These are phyloP conservation scores for Colletotrichum chrysophilum DNA, from an alignment of 2,329 filamentous ascomycete genomes.

Conservation along the genomic window DNA sequence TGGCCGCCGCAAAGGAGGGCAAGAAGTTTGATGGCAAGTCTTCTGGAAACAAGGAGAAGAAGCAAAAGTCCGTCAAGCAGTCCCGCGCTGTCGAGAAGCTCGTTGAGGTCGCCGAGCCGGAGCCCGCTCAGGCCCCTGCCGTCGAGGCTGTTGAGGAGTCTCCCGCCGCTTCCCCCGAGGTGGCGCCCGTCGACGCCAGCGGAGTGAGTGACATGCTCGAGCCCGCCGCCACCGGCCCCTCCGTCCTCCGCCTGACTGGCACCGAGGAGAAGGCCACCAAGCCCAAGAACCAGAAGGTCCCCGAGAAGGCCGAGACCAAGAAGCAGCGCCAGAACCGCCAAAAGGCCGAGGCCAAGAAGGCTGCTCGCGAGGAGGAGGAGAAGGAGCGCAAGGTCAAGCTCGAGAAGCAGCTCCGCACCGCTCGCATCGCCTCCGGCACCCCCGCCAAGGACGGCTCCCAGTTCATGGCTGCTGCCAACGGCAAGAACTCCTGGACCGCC, in stretches of 20 bases:
- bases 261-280: slow-evolving; percentile 67
- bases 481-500: slow-evolving; percentile 48
- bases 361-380: slow-evolving; percentile 77
- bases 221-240: slow-evolving; percentile 68
- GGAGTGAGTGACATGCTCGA: slow-evolving; percentile 95
- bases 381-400: slow-evolving; percentile 75
- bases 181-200: slow-evolving; percentile 60
- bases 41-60: slow-evolving; percentile 65
- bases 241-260: slow-evolving; percentile 79
- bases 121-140: slow-evolving; percentile 63
- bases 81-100: slow-evolving; percentile 62
- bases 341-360: slow-evolving; percentile 84
- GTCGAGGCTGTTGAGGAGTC: slow-evolving; percentile 74
- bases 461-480: slow-evolving; percentile 53
- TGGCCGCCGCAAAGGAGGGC: slow-evolving; percentile 74
- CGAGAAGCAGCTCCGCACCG: slow-evolving; percentile 83
- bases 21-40: slow-evolving; percentile 61
- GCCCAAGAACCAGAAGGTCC: slow-evolving; percentile 64
- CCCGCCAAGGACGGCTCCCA: slow-evolving; percentile 80
- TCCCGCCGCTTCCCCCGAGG: slow-evolving; percentile 68
- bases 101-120: slow-evolving; percentile 63
- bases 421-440: slow-evolving; percentile 82
- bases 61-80: slow-evolving; percentile 74
- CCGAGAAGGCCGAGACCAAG: slow-evolving; percentile 81
- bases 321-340: slow-evolving; percentile 93